A percentile compares a stretch with the other conserved stretches of the same genome.
Evolutionary conservation across 106 monocot species (phyloP).

Genomic region (Iris macrosiphon): DNA sequence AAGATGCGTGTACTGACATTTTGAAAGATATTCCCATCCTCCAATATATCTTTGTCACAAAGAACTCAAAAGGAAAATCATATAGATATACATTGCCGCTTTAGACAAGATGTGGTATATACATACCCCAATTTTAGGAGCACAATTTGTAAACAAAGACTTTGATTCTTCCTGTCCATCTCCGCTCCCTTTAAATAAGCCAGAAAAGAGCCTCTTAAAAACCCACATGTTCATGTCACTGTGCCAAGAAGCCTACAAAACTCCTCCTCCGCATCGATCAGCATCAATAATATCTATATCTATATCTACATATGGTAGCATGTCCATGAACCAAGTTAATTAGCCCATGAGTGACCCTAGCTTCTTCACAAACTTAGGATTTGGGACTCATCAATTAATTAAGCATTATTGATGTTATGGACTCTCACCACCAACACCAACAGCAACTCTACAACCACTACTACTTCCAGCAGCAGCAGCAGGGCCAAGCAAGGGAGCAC

Average conservation of each 20-base stretch:
- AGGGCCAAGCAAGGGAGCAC: slow-evolving; percentile 7
- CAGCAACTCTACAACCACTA: slow-evolving; percentile 2
- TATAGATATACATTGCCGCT: too few relatives aligned
- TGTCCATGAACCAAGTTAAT: slow-evolving; percentile 11
- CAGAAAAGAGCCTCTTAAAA: neutral
- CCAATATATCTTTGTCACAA: too few relatives aligned
- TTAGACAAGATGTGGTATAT: too few relatives aligned
- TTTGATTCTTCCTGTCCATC: slow-evolving; percentile 13
- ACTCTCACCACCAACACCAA: neutral
- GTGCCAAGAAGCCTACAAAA: slow-evolving; percentile 2
- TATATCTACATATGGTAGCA: slow-evolving; percentile 3
- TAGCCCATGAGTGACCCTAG: too few relatives aligned
- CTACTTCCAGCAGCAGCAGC: neutral
- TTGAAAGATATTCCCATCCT: too few relatives aligned
- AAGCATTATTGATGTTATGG: too few relatives aligned
- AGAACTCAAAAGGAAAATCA: too few relatives aligned
- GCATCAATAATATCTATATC: neutral
- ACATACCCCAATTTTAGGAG: slow-evolving; percentile 2
- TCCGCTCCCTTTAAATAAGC: neutral
- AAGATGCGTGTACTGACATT: too few relatives aligned
- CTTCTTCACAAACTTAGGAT: slow-evolving; percentile 4
- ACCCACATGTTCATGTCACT: slow-evolving; percentile 21
- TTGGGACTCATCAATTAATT: slow-evolving; percentile 9
- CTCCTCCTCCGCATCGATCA: slow-evolving; percentile 5
- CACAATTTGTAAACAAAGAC: neutral